Evolutionary conservation across 768 basidiomycete genomes (phyloP).

Genomic region (Terana coerulea): DNA sequence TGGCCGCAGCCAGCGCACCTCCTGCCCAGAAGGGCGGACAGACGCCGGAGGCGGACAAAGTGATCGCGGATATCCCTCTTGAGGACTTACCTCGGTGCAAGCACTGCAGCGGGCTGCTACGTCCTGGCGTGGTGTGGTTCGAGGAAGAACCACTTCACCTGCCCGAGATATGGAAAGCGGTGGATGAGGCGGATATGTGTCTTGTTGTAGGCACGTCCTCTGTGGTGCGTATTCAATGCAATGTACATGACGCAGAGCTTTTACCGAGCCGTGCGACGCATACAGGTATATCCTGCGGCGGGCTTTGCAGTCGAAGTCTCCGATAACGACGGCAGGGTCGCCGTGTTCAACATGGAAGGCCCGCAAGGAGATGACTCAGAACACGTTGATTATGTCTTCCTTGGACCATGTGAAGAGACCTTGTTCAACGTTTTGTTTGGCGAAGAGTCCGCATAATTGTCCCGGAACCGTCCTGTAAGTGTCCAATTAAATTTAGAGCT

Average conservation of each 20-base stretch:
- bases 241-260: not conserved
- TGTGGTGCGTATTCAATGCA: conserved; percentile 22
- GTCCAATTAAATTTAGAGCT: too few relatives aligned
- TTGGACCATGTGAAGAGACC: conserved; percentile 45
- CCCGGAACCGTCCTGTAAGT: too few relatives aligned
- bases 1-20: conserved; percentile 33
- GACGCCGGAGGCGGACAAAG: conserved; percentile 24
- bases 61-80: conserved; percentile 24
- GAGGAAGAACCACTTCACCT: conserved; percentile 31
- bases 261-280: not conserved
- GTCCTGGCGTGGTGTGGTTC: conserved; percentile 43
- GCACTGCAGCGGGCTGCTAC: conserved; percentile 27
- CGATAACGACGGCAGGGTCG: conserved; percentile 31
- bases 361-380: conserved; percentile 32
- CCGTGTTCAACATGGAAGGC: conserved; percentile 33
- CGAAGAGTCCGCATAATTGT: too few relatives aligned
- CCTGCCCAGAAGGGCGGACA: conserved; percentile 22
- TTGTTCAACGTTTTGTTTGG: conserved; percentile 36
- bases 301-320: conserved; percentile 24
- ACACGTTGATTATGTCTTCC: conserved; percentile 48
- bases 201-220: conserved; percentile 39
- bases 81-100: conserved; percentile 29
- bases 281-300: conserved; percentile 33
- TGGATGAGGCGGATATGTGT: conserved; percentile 30
- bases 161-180: conserved; percentile 24